Conservation (phyloP, 176 grass and related monocot genomes). For the Avena atlantica region DNA sequence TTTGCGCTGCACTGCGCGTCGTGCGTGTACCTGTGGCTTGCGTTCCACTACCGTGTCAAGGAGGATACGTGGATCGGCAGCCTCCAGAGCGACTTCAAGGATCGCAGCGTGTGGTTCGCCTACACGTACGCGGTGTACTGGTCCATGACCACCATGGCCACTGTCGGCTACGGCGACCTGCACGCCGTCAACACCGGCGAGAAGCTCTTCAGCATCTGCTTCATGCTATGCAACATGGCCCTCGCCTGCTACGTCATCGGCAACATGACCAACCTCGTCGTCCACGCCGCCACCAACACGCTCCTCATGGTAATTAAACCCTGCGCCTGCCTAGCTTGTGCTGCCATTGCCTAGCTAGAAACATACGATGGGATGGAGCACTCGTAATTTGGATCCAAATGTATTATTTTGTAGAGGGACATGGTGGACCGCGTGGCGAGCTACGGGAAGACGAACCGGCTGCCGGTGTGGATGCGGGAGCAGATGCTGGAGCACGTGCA, state of each 20-base stretch:
- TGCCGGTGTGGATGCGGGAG: conserved; percentile 44
- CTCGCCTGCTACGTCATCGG: conserved; percentile 74
- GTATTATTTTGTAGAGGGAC: conserved; percentile 39
- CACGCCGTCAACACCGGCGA: conserved; percentile 62
- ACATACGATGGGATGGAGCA: too few relatives aligned
- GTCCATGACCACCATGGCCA: conserved; percentile 70
- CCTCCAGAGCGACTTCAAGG: conserved; percentile 29
- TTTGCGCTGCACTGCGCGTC: conserved; percentile 60
- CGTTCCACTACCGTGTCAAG: conserved; percentile 39
- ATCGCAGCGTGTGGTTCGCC: conserved; percentile 55
- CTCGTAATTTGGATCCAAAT: not conserved
- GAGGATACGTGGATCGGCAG: conserved; percentile 65
- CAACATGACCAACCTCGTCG: conserved; percentile 81
- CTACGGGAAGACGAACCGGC: conserved; percentile 40
- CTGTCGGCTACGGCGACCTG: conserved; percentile 70
- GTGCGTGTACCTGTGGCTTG: conserved; percentile 62
- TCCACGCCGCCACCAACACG: conserved; percentile 52
- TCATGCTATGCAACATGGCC: conserved; percentile 76
- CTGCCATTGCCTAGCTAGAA: not conserved
- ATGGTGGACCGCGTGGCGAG: conserved; percentile 28
- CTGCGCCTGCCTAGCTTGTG: not conserved
- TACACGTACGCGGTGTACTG: conserved; percentile 70
- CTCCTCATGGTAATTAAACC: conserved; percentile 38
- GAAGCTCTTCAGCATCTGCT: conserved; percentile 58
- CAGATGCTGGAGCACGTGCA: conserved; percentile 52